Percentiles rank a stretch among this genome's conserved stretches.
Conservation (phyloP, 225 moss, liverwort and hornwort species). For the Marchantia paleacea region DNA sequence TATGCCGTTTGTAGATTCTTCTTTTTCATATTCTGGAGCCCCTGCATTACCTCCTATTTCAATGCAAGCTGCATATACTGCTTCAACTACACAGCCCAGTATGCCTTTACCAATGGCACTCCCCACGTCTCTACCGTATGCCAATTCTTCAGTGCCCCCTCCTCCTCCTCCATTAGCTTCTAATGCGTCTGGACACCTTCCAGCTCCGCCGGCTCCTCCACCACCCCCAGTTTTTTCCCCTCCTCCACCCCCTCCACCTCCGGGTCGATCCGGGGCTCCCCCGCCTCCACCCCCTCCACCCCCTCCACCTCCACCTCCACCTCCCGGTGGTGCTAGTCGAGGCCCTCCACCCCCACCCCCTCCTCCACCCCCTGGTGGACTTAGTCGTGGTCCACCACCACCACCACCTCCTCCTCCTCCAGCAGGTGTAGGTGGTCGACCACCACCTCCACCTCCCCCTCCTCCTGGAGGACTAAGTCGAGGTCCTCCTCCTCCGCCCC, state of each 20-base stretch:
- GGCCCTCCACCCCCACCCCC: conserved; percentile 36
- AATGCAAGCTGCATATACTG: conserved; percentile 17
- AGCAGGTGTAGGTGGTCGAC: conserved; percentile 7
- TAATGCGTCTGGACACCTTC: conserved; percentile 26
- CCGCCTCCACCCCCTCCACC: conserved; percentile 22
- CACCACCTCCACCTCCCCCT: conserved; percentile 22
- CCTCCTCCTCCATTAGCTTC: conserved; percentile 44
- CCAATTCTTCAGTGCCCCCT: conserved; percentile 44
- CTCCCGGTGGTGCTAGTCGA: conserved; percentile 27
- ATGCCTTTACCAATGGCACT: conserved; percentile 6
- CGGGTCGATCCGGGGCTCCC: conserved; percentile 11
- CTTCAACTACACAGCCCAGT: conserved; percentile 16
- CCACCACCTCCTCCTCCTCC: conserved; percentile 20
- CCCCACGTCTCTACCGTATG: conserved; percentile 24
- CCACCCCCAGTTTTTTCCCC: conserved; percentile 30
- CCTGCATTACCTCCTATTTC: conserved; percentile 1
- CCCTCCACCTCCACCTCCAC: conserved; percentile 32
- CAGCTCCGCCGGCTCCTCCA: conserved; percentile 39
- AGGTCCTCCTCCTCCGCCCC: conserved; percentile 33
- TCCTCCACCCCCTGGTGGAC: conserved; percentile 28
- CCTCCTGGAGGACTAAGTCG: conserved; percentile 19
- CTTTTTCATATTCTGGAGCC: conserved; percentile 14
- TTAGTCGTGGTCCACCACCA: conserved; percentile 26
- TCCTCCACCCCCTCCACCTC: conserved; percentile 37
- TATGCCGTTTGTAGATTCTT: conserved; percentile 23